Base-by-base conservation (phyloP, 2,329 filamentous ascomycete genomes). In the Thermoascus crustaceus region DNA sequence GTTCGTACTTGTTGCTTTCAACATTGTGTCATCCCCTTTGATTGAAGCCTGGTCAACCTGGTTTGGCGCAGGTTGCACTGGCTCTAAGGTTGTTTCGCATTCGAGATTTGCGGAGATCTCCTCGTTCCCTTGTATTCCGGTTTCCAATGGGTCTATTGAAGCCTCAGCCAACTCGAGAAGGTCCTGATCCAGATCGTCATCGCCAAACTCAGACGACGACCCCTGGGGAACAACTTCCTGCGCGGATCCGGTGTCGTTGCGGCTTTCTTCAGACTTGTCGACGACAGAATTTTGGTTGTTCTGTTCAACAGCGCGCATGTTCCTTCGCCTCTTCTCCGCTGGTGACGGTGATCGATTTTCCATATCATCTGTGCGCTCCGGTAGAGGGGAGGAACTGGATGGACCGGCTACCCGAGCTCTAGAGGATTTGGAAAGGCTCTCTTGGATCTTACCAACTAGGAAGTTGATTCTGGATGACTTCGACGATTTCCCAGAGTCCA, bases 381-480 rank as follows among this genome's bases (percentile, higher is more conserved):
- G 61, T 7, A 64, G 41, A 7, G 67, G 65, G 4, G 67, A 68
- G 23, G 64, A 68, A 35, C 63, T 65, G 7, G 64, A 59, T 17
- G 61, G 58, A 10, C 48, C 52, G 22, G 45, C 34, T 3, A 45
- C 44, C n/a, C 57, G 50, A 10, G 47, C 41, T 29, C 39, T 43
- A 10, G 49, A 43, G 9, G 40, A 34, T 34, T 60, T 64, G 8
- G 61, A 52, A 34, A 71, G 55, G 10, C 64, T 71, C 46, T 68
- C 66, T 37, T 75, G 69, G 34, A 86, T 80, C 33, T 75, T 80
- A 48, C 84, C 73, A 13, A 88, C 63, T 34, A 88, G 61, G 10
- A 77, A 75, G 39, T 61, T 69, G 23, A 73, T 63, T 30, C 63
- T 64, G 5, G 69, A 68, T 23, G 62, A 55, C 42, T 63, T 67